Percentiles rank a stretch among this genome's conserved stretches.
Evolutionary conservation across 2,329 filamentous ascomycete genomes (phyloP).

Genomic region (Ramularia endophylla): DNA sequence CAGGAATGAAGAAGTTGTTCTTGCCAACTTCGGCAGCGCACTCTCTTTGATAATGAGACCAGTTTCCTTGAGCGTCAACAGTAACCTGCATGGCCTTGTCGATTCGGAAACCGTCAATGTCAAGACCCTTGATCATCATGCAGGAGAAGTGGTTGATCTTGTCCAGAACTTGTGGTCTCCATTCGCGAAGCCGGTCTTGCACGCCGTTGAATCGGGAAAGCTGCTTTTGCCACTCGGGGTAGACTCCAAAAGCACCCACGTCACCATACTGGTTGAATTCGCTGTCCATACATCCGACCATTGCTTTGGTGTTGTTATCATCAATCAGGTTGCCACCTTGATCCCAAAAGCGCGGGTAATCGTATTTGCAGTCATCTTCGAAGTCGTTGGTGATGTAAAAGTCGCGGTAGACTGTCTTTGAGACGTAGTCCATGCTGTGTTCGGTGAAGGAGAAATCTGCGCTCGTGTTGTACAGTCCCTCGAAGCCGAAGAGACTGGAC

Average conservation of each 20-base stretch:
- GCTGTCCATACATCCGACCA: constrained; percentile 55
- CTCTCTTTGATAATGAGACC: constrained; percentile 50
- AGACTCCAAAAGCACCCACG: constrained; percentile 57
- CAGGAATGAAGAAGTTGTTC: constrained; percentile 58
- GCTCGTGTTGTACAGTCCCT: constrained; percentile 54
- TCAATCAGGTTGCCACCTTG: constrained; percentile 50
- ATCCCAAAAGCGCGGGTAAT: constrained; percentile 58
- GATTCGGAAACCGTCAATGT: constrained; percentile 61
- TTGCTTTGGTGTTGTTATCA: constrained; percentile 40
- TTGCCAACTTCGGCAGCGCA: constrained; percentile 55
- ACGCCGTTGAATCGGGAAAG: constrained; percentile 61
- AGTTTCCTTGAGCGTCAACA: constrained; percentile 55
- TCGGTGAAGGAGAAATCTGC: constrained; percentile 52
- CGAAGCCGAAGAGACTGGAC: constrained; percentile 58
- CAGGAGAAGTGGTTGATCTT: constrained; percentile 58
- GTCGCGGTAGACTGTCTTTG: constrained; percentile 51
- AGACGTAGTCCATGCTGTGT: constrained; percentile 54
- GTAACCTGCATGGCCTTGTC: constrained; percentile 62
- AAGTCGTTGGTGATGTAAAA: constrained; percentile 51
- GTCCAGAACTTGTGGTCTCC: constrained; percentile 52
- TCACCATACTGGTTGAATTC: constrained; percentile 62
- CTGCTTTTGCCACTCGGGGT: constrained; percentile 58
- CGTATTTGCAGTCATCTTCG: constrained; percentile 44
- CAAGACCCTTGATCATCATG: constrained; percentile 56
- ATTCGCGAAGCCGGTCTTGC: constrained; percentile 61